These are phyloP conservation scores for Orbilia oligospora DNA, from an alignment of 2,329 filamentous ascomycete species.

Conservation along the genomic window DNA sequence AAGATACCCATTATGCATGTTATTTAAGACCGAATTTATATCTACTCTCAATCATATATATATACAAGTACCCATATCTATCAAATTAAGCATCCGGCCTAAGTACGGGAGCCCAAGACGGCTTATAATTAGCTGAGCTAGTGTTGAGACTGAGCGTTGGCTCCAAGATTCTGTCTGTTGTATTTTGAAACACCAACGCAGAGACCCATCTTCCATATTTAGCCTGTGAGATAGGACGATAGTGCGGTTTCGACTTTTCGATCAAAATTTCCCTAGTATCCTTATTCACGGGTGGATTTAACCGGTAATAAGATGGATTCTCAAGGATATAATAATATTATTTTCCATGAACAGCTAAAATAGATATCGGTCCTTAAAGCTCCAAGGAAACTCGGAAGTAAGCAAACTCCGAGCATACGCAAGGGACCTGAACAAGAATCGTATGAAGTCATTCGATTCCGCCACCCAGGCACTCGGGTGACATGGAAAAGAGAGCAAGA, in stretches of 20 bases:
- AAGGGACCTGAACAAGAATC: not conserved
- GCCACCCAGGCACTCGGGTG: too few relatives aligned
- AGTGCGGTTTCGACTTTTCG: not conserved
- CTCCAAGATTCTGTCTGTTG: not conserved
- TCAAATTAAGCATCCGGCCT: too few relatives aligned
- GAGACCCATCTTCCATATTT: not conserved
- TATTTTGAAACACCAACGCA: not conserved
- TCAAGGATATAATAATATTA: conserved; percentile 27
- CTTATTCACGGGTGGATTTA: not conserved
- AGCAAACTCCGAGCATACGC: not conserved
- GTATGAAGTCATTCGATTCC: not conserved
- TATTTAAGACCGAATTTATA: conserved; percentile 13
- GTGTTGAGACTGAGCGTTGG: too few relatives aligned
- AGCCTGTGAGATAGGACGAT: too few relatives aligned
- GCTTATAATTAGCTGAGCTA: too few relatives aligned
- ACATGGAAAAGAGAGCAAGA: too few relatives aligned
- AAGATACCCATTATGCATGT: conserved; percentile 22
- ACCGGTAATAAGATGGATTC: conserved; percentile 14
- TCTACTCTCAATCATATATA: too few relatives aligned
- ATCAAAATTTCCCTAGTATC: not conserved
- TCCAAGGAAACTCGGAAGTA: not conserved
- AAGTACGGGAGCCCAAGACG: too few relatives aligned
- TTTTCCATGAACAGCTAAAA: not conserved
- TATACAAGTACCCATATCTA: too few relatives aligned
- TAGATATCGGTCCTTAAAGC: not conserved